Conservation (phyloP, 1,284 basidiomycete species). For the Ceratobasidium theobromae region DNA sequence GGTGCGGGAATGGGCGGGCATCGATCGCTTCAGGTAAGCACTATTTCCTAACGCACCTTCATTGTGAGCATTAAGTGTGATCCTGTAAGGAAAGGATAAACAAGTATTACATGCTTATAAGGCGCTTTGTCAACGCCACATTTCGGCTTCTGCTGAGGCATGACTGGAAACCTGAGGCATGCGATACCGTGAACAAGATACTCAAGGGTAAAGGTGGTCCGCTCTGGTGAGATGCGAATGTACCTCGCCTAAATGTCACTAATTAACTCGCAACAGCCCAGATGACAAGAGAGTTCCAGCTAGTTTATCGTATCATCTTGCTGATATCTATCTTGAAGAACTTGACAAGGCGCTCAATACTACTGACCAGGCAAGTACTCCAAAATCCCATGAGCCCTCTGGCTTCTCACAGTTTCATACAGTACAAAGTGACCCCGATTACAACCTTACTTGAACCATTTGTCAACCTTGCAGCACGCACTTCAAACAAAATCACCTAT, state of each 20-base stretch:
- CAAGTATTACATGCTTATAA: constrained; percentile 95
- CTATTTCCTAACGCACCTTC: background rate
- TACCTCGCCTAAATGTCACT: background rate
- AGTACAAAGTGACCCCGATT: constrained; percentile 51
- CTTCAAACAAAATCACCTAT: constrained; percentile 62
- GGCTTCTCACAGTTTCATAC: constrained; percentile 19
- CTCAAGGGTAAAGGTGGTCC: constrained; percentile 67
- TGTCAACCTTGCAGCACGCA: constrained; percentile 65
- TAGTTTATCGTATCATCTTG: constrained; percentile 81
- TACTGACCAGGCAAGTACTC: constrained; percentile 40
- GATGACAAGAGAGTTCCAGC: constrained; percentile 73
- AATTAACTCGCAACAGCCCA: constrained; percentile 52
- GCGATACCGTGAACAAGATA: constrained; percentile 67
- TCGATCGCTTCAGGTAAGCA: constrained; percentile 81
- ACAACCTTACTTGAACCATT: constrained; percentile 65
- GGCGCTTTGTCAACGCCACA: constrained; percentile 82
- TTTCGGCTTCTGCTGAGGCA: constrained; percentile 76
- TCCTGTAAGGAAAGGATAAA: constrained; percentile 65
- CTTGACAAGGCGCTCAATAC: constrained; percentile 69
- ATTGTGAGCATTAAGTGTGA: background rate
- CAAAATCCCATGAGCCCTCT: constrained; percentile 40
- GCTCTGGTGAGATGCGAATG: constrained; percentile 61
- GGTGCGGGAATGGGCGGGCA: constrained; percentile 87
- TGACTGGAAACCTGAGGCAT: constrained; percentile 63
- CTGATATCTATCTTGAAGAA: constrained; percentile 90